Evolutionary conservation across 2,329 filamentous ascomycete species (phyloP).

Genomic region (Aurifilum marmelostoma): DNA sequence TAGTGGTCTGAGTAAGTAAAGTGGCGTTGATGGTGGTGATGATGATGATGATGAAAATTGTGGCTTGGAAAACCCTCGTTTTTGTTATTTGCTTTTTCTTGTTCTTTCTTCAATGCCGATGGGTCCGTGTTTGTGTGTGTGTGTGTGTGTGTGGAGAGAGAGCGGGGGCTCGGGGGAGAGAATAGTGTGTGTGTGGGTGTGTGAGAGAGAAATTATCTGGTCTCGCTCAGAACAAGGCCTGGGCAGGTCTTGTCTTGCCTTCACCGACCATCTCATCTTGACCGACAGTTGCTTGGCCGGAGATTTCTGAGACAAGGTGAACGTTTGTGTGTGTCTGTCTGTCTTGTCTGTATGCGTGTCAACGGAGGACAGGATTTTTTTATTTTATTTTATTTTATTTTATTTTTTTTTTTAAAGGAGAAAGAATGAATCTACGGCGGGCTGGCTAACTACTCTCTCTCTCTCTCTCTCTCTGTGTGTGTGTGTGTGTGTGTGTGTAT

Average conservation of each 20-base stretch:
- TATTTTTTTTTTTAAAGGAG: no score
- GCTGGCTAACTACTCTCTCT: background rate
- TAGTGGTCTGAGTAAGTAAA: background rate
- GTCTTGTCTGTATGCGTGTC: background rate
- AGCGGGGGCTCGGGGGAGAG: no score
- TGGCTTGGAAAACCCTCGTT: background rate
- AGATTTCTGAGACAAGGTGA: background rate
- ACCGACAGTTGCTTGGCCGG: background rate
- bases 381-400: no score
- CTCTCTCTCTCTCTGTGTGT: no score
- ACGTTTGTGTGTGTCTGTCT: background rate
- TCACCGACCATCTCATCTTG: conserved; percentile 1
- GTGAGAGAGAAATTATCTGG: background rate
- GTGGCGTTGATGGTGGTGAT: no score
- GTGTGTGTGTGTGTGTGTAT: no score
- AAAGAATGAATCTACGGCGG: no score
- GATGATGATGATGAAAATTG: no score
- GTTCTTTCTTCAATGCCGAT: background rate
- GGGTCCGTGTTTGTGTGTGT: background rate
- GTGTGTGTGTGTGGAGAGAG: no score
- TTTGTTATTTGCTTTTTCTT: background rate
- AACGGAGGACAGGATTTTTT: background rate
- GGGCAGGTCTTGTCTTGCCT: background rate
- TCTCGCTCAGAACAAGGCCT: background rate
- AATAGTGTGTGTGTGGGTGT: background rate